A percentile compares a stretch with the other conserved stretches of the same genome.
These are phyloP conservation scores for Solanum pimpinellifolium DNA, from an alignment of 257 asterid species.

Conservation along the genomic window DNA sequence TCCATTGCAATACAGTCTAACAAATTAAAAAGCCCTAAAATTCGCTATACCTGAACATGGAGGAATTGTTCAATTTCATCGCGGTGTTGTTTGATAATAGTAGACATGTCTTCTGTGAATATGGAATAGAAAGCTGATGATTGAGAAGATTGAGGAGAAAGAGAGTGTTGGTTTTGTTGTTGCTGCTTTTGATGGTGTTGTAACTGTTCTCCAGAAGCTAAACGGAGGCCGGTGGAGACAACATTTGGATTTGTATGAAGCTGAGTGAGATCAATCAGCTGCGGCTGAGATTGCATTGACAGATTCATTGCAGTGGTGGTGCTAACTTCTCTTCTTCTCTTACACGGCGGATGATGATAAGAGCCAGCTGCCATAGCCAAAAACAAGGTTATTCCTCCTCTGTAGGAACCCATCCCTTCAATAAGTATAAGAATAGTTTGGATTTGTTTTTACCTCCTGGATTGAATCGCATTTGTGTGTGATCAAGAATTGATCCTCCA, in stretches of 20 bases:
- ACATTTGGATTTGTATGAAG: constrained; percentile 14
- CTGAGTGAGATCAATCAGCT: constrained; percentile 21
- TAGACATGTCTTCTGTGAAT: constrained; percentile 18
- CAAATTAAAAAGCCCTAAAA: not conserved
- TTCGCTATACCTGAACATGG: not conserved
- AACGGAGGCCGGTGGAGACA: constrained; percentile 33
- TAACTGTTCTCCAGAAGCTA: constrained; percentile 20
- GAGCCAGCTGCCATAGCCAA: constrained; percentile 5
- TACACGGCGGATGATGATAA: constrained; percentile 8
- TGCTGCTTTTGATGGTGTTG: constrained; percentile 1
- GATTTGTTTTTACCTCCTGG: constrained; percentile 13
- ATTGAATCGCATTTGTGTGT: constrained; percentile 17
- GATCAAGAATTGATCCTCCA: constrained; percentile 18
- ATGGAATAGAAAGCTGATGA: constrained; percentile 16
- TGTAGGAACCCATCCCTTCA: not conserved
- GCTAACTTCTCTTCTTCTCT: constrained; percentile 20
- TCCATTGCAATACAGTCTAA: not conserved
- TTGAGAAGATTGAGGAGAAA: constrained; percentile 31
- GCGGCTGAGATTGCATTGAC: constrained; percentile 7
- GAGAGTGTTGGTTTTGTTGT: not conserved
- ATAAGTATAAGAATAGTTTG: not conserved
- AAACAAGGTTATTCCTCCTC: not conserved
- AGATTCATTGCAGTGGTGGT: not conserved
- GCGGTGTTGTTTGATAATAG: constrained; percentile 22
- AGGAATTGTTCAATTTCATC: constrained; percentile 23